These are phyloP conservation scores for Aspergillus transmontanensis DNA, from an alignment of 2,329 filamentous ascomycete species.

Conservation along the genomic window DNA sequence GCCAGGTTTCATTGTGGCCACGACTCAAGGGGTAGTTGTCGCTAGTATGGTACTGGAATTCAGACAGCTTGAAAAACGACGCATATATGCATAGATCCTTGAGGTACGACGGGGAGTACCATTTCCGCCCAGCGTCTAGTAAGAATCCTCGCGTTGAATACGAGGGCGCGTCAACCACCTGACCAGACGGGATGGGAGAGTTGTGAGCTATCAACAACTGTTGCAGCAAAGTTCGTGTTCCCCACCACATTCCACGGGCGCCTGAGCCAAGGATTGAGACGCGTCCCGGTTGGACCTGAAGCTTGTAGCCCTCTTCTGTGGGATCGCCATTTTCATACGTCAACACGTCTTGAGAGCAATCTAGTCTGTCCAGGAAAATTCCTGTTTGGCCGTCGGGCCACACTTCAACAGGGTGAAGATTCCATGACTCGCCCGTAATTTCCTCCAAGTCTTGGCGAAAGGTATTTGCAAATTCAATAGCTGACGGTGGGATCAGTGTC, in stretches of 20 bases:
- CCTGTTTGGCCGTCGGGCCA: conserved; percentile 40
- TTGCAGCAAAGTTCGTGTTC: conserved; percentile 58
- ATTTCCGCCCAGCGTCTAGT: conserved; percentile 59
- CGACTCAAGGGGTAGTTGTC: conserved; percentile 58
- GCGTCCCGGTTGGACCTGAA: conserved; percentile 39
- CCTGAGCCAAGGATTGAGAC: conserved; percentile 56
- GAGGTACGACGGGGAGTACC: conserved; percentile 57
- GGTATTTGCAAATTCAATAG: conserved; percentile 51
- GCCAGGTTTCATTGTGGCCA: conserved; percentile 52
- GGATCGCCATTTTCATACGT: conserved; percentile 51
- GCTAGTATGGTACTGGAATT: conserved; percentile 60
- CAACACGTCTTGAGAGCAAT: conserved; percentile 25
- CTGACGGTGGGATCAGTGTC: conserved; percentile 56
- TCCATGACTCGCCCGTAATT: conserved; percentile 47
- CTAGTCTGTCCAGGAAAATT: conserved; percentile 45
- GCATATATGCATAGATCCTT: conserved; percentile 62
- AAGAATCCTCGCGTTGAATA: conserved; percentile 54
- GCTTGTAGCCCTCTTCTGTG: conserved; percentile 55
- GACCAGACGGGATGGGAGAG: conserved; percentile 46
- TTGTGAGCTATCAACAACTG: conserved; percentile 43
- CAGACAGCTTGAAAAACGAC: conserved; percentile 64
- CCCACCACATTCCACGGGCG: conserved; percentile 61
- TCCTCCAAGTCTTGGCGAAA: conserved; percentile 50
- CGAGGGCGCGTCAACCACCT: conserved; percentile 53
- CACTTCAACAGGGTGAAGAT: conserved; percentile 40